Conservation (phyloP, 768 basidiomycete species). For the Suillus subalutaceus region DNA sequence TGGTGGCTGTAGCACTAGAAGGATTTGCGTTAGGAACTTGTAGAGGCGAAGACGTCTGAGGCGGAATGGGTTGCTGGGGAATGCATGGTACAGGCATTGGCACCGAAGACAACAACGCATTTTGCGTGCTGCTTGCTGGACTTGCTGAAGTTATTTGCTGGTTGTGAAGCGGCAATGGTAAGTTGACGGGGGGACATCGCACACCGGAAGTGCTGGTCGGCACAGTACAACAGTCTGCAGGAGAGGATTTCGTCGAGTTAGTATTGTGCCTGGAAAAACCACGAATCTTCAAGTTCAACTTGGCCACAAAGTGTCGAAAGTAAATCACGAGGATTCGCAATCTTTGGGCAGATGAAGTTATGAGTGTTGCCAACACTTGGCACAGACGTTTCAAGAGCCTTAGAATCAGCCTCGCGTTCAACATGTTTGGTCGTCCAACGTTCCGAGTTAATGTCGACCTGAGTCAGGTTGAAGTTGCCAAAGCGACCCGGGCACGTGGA, state of each 20-base stretch:
- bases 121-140: background rate
- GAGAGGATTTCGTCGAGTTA: background rate
- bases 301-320: background rate
- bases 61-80: too few relatives aligned
- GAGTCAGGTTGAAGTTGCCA: background rate
- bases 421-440: background rate
- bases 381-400: background rate
- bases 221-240: background rate
- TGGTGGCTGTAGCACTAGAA: background rate
- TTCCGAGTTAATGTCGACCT: background rate
- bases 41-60: background rate
- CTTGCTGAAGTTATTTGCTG: background rate
- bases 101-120: background rate
- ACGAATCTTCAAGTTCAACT: background rate
- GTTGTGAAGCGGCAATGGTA: background rate
- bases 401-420: background rate
- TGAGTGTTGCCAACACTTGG: background rate
- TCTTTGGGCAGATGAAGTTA: background rate
- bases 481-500: background rate
- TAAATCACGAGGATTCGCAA: background rate
- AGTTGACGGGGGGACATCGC: background rate
- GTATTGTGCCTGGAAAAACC: background rate
- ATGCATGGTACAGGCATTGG: background rate
- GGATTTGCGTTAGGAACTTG: too few relatives aligned
- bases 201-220: background rate